These are phyloP conservation scores for Solanum gracilifrons DNA, from an alignment of 257 asterid genomes.

Conservation along the genomic window DNA sequence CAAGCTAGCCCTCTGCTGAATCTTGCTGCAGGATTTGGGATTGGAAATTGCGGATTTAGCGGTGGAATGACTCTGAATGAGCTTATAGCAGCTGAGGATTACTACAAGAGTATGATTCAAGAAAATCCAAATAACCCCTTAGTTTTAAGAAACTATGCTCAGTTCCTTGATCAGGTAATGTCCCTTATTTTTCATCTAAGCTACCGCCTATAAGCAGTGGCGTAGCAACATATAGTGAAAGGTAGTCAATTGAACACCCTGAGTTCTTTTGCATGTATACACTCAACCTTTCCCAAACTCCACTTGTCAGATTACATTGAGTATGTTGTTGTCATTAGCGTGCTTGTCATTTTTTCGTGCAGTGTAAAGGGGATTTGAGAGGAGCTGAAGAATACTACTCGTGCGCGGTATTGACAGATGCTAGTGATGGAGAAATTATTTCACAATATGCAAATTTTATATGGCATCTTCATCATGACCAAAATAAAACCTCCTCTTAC, in stretches of 20 bases:
- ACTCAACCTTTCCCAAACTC: background rate
- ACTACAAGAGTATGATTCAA: conserved; percentile 46
- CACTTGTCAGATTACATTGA: background rate
- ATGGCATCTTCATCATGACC: conserved; percentile 62
- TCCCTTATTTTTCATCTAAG: background rate
- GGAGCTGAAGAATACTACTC: conserved; percentile 66
- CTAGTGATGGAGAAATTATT: conserved; percentile 45
- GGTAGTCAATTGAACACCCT: background rate
- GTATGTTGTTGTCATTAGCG: background rate
- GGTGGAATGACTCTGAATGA: background rate
- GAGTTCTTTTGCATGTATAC: background rate
- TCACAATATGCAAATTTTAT: conserved; percentile 50
- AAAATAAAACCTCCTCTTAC: conserved; percentile 35
- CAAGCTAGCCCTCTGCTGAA: conserved; percentile 59
- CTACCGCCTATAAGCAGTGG: background rate
- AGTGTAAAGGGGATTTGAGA: conserved; percentile 55
- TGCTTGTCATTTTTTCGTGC: background rate
- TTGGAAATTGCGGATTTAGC: conserved; percentile 16
- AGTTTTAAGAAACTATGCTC: conserved; percentile 43
- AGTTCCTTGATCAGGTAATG: conserved; percentile 47
- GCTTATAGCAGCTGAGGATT: conserved; percentile 24
- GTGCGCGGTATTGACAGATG: conserved; percentile 47
- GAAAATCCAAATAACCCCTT: conserved; percentile 47
- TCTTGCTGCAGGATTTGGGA: conserved; percentile 66
- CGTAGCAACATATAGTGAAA: background rate